These are phyloP conservation scores for Microbotryum intermedium DNA, from an alignment of 1,284 basidiomycete species.

Conservation along the genomic window DNA sequence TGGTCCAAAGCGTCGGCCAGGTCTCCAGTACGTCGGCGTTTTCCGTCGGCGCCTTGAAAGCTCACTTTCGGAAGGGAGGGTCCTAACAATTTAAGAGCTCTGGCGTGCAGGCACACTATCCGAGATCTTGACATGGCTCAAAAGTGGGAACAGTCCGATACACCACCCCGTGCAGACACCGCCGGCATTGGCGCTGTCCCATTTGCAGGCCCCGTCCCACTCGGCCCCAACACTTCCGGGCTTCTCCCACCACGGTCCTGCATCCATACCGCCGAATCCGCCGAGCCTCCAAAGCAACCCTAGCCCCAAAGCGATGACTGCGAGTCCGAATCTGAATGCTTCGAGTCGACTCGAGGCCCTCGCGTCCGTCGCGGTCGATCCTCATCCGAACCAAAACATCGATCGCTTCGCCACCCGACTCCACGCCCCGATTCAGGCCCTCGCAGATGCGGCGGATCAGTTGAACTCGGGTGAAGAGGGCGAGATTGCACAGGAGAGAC, in stretches of 20 bases:
- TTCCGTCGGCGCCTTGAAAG: not conserved
- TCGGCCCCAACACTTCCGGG: not conserved
- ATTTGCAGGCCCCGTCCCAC: not conserved
- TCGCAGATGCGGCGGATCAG: constrained; percentile 12
- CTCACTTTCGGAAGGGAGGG: not conserved
- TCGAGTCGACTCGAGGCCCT: constrained; percentile 11
- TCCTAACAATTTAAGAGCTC: no score
- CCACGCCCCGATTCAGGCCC: constrained; percentile 4
- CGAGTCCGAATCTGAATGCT: not conserved
- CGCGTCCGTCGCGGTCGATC: constrained; percentile 8
- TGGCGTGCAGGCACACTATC: no score
- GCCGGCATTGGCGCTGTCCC: not conserved
- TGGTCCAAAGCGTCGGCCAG: constrained; percentile 7
- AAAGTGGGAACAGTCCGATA: no score
- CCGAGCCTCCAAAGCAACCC: not conserved
- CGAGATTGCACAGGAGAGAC: not conserved
- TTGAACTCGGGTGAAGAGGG: not conserved
- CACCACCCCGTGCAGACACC: not conserved
- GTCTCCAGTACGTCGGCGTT: not conserved
- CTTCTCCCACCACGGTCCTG: not conserved
- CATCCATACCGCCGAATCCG: not conserved
- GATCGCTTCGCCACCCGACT: constrained; percentile 10
- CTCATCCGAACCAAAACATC: constrained; percentile 6
- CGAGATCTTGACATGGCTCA: no score
- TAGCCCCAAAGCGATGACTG: not conserved